These are phyloP conservation scores for Aspergillus pseudoviridinutans DNA, from an alignment of 2,329 filamentous ascomycete species.

Conservation along the genomic window DNA sequence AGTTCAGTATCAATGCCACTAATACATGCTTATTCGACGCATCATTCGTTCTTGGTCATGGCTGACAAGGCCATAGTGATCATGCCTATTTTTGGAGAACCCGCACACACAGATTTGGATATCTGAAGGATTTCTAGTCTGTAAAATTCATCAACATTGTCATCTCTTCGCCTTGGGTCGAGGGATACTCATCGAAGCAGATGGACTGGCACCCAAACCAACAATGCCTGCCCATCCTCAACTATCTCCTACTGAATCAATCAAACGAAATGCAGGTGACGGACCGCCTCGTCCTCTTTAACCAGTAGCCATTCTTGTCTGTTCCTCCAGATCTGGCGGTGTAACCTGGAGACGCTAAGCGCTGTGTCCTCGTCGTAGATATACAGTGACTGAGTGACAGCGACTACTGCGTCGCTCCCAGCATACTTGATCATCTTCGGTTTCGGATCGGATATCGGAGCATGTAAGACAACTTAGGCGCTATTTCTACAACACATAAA, in stretches of 20 bases:
- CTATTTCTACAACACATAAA: neutral
- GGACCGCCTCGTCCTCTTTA: neutral
- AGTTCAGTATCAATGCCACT: neutral
- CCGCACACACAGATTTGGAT: neutral
- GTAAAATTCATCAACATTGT: neutral
- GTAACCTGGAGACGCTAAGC: slow-evolving; percentile 16
- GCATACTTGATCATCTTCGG: neutral
- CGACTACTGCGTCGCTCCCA: neutral
- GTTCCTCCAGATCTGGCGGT: slow-evolving; percentile 20
- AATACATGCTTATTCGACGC: neutral
- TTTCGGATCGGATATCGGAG: neutral
- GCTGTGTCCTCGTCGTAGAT: neutral
- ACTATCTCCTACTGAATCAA: slow-evolving; percentile 1
- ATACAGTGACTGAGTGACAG: neutral
- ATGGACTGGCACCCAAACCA: neutral
- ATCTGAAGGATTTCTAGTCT: neutral
- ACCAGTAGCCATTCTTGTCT: neutral
- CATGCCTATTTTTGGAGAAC: neutral
- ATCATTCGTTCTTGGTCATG: neutral
- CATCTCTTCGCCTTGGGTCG: neutral
- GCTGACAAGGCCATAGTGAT: neutral
- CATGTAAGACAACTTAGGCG: neutral
- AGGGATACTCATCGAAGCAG: neutral
- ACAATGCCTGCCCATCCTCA: neutral
- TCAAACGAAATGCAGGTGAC: neutral